Evolutionary conservation across 331 rosid species (phyloP), one percentile per base, ranked within the genome.

Genomic region (Malus hybrid): DNA sequence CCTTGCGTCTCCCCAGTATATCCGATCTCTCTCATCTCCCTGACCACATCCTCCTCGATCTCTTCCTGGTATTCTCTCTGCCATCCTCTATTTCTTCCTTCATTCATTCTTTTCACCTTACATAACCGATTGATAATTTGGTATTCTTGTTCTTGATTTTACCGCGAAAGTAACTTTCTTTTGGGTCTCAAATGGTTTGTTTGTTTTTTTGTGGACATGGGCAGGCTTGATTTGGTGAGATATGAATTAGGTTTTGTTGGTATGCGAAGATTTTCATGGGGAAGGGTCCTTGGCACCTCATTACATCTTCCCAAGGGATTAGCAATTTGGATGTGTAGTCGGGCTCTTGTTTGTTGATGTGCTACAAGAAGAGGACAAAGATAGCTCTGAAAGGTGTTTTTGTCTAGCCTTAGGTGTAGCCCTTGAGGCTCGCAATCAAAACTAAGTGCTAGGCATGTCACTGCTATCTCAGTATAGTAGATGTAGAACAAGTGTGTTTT

Each of bases 21-120:
- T 68, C 93, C 82, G 99, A 95, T 92, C 97, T 95, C 86, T 89
- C 97, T 72, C 77, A 85, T 69, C 85, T 92, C 70, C 98, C 98
- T 67, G 97, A 90, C 82, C 99, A 95, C 83, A 89, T 95, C 83
- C 92, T 95, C 68, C 83, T 86, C 77, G 93, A 95, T 33, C 97
- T 90, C 80, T 92, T 92, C 72, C 80, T 72, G 87, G 97, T 95
- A 70, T 48, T 66, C 42, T 65, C 71, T 32, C 39, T 42, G 0
- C 20, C 42, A 48, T 50, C 68, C 42, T 70, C 65, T 24, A 2
- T 55, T 59, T 59, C 3, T 59, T 22, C 13, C 0, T 7, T 10
- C 63, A 36, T 36, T 36, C 10, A 7, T 36, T 36, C 4, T 36
- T 36, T 36, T 36, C 44, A 36, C 44, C 44, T 36, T 36, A 36